phyloP scores from a whole-genome alignment of 2,329 filamentous ascomycete species.

The Exophiala oligosperma region DNA sequence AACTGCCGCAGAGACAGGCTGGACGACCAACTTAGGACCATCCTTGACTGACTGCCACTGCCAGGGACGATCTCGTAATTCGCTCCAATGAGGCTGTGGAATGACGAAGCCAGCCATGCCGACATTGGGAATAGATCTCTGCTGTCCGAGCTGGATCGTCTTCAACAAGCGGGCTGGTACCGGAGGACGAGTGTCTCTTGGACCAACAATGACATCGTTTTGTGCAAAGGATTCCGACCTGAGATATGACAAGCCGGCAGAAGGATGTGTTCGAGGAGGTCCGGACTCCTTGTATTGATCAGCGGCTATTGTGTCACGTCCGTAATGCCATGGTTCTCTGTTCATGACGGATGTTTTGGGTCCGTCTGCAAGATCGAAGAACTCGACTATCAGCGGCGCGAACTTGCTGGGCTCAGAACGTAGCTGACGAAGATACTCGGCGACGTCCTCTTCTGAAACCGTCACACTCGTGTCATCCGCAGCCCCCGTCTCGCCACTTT shows the following conservation, averaged over 20 bases:
- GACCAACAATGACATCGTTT: conserved; percentile 63
- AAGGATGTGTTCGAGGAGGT: conserved; percentile 64
- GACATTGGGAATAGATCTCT: conserved; percentile 13
- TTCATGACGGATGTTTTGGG: conserved; percentile 36
- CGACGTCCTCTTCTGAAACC: conserved; percentile 48
- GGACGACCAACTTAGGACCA: conserved; percentile 24
- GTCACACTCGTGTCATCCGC: conserved; percentile 30
- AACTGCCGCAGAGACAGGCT: conserved; percentile 14
- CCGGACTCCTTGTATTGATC: conserved; percentile 47
- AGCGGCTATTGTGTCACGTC: conserved; percentile 30
- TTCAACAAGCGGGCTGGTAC: conserved; percentile 58
- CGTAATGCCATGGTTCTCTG: conserved; percentile 25
- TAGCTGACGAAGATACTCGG: conserved; percentile 46
- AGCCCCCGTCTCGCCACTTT: conserved; percentile 40
- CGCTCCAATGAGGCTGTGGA: conserved; percentile 5
- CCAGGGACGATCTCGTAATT: conserved; percentile 9
- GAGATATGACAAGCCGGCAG: conserved; percentile 63
- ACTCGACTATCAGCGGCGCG: conserved; percentile 53
- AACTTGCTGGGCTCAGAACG: conserved; percentile 47
- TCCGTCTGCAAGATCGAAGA: conserved; percentile 57
- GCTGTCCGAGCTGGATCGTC: conserved; percentile 15
- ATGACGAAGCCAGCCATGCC: conserved; percentile 30
- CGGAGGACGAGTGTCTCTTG: conserved; percentile 53
- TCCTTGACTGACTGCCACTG: conserved; percentile 21
- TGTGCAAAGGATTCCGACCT: conserved; percentile 55